Conservation (phyloP, 208 protist genomes). For the Acanthamoeba triangularis region DNA sequence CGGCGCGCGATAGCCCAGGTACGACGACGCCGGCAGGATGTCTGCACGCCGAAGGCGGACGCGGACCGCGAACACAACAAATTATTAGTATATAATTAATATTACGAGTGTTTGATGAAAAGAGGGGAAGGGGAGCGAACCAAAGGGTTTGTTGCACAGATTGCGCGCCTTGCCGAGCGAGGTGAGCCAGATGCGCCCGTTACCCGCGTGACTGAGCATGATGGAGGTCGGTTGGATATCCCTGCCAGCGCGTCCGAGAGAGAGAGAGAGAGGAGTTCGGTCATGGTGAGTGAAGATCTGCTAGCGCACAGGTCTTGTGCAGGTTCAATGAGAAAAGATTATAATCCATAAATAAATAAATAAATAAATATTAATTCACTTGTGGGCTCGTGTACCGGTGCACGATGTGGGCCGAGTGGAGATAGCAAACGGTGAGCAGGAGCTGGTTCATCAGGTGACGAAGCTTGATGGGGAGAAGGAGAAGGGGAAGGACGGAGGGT, state of each 20-base stretch:
- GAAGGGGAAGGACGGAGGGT: background rate
- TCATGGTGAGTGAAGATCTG: no score
- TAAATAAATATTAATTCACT: background rate
- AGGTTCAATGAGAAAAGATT: background rate
- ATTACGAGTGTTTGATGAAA: no score
- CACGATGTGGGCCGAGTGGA: conserved; percentile 54
- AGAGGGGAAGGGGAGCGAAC: background rate
- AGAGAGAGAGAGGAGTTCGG: background rate
- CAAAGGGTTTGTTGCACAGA: conserved; percentile 33
- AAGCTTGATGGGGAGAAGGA: background rate
- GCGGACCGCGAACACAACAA: background rate
- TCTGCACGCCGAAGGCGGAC: background rate
- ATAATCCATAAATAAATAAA: background rate
- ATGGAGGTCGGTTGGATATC: conserved; percentile 33
- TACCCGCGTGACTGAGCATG: conserved; percentile 35
- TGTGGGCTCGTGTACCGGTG: background rate
- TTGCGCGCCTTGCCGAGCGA: conserved; percentile 42
- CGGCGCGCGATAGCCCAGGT: conserved; percentile 63
- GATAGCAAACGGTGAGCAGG: conserved; percentile 49
- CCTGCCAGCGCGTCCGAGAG: background rate
- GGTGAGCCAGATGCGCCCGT: conserved; percentile 34
- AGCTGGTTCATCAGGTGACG: conserved; percentile 38
- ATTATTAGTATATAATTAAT: no score
- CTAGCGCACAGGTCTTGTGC: no score
- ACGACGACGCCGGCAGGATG: conserved; percentile 16